These are phyloP conservation scores for Stentor roeselii DNA, from an alignment of 73 alveolate species.

Conservation along the genomic window DNA sequence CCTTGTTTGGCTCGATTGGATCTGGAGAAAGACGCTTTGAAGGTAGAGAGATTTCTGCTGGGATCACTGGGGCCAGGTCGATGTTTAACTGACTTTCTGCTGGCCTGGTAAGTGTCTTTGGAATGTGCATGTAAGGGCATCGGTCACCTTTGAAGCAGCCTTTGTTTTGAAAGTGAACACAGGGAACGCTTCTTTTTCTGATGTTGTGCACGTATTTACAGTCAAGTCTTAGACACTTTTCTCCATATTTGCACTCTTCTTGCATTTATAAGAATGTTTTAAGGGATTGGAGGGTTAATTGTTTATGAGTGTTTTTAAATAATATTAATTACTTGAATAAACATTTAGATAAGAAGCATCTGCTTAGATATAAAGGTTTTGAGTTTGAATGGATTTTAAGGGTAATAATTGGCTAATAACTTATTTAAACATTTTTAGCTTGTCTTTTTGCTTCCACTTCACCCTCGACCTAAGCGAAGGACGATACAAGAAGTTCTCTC, in stretches of 20 bases:
- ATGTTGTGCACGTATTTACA: slow-evolving; percentile 10
- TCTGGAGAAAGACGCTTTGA: background rate
- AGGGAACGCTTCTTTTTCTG: background rate
- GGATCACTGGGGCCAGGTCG: background rate
- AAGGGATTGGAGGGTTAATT: too few species aligned
- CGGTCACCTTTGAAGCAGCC: slow-evolving; percentile 18
- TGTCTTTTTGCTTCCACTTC: slow-evolving; percentile 17
- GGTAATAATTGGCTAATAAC: too few species aligned
- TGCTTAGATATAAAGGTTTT: too few species aligned
- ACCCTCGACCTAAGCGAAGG: slow-evolving; percentile 11
- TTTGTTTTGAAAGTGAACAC: slow-evolving; percentile 3
- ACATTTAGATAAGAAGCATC: too few species aligned
- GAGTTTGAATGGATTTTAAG: too few species aligned
- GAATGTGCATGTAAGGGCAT: slow-evolving; percentile 14
- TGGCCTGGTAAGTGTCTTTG: background rate
- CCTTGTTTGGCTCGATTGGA: background rate
- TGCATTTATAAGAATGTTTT: background rate
- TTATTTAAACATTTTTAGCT: slow-evolving; percentile 7
- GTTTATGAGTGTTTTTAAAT: too few species aligned
- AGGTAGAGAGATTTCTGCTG: background rate
- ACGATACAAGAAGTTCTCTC: slow-evolving; percentile 14
- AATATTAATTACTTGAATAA: too few species aligned
- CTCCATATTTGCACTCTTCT: slow-evolving; percentile 22
- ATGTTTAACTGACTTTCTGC: background rate
- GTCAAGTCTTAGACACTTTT: background rate